phyloP scores from a whole-genome alignment of 495 filamentous ascomycete species.

The Hypoxylon perforatum region DNA sequence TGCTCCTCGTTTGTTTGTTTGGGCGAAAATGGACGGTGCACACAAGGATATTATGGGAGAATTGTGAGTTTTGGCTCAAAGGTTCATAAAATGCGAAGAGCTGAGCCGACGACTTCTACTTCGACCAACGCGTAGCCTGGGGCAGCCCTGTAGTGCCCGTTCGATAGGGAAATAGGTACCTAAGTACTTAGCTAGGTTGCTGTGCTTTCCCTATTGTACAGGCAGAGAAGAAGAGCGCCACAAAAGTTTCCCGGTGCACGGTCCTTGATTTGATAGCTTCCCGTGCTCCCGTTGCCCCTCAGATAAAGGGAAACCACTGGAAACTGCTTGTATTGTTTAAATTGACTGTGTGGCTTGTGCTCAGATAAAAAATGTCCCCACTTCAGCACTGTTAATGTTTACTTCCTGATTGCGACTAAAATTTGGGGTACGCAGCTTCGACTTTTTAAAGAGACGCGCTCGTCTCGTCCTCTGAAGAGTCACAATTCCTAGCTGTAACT shows the following conservation, averaged over 20 bases:
- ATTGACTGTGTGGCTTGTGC: conserved; percentile 21
- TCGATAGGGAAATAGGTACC: no score
- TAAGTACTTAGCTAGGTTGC: no score
- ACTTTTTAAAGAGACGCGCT: conserved; percentile 37
- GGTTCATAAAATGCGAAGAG: not conserved
- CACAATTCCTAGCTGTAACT: conserved; percentile 11
- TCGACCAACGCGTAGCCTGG: no score
- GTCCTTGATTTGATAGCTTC: not conserved
- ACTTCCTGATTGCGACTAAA: conserved; percentile 39
- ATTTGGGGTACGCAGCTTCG: conserved; percentile 41
- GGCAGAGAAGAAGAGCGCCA: no score
- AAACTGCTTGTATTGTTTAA: not conserved
- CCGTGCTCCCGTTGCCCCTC: not conserved
- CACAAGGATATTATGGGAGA: conserved; percentile 32
- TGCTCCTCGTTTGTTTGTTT: not conserved
- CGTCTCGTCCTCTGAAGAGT: conserved; percentile 4
- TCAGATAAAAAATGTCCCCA: conserved; percentile 25
- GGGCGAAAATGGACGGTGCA: conserved; percentile 17
- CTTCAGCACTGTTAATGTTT: conserved; percentile 44
- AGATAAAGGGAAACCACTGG: not conserved
- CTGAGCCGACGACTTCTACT: no score
- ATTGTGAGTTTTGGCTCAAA: conserved; percentile 28
- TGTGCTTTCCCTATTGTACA: no score
- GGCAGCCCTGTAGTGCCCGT: no score
- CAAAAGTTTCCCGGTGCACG: no score